Conservation (phyloP, 352 stramenopile genomes). For the Pythium rishiriense region DNA sequence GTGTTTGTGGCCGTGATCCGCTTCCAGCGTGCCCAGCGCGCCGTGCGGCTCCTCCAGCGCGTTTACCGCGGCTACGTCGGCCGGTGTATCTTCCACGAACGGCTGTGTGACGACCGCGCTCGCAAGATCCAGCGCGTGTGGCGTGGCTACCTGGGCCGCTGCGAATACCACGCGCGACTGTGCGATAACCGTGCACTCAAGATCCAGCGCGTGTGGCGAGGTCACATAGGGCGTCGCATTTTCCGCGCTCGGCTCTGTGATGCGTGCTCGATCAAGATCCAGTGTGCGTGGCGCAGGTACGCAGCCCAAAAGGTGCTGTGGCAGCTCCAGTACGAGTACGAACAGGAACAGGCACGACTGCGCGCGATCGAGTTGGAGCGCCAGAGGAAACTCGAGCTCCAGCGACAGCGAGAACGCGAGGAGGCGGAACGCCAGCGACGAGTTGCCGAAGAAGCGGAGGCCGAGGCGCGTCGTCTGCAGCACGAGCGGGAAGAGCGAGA, state of each 20-base stretch:
- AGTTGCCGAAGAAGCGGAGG: conserved; percentile 20
- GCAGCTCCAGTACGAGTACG: conserved; percentile 30
- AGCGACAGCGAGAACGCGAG: conserved; percentile 41
- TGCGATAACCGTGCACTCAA: conserved; percentile 38
- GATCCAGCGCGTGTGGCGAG: conserved; percentile 40
- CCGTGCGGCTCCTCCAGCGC: conserved; percentile 32
- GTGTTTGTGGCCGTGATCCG: conserved; percentile 42
- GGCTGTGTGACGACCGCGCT: conserved; percentile 37
- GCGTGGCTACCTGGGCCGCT: conserved; percentile 42
- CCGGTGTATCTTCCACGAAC: conserved; percentile 22
- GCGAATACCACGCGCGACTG: conserved; percentile 31
- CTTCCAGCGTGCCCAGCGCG: conserved; percentile 33
- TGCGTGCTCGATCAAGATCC: conserved; percentile 38
- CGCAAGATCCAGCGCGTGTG: conserved; percentile 57
- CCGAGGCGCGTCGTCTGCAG: conserved; percentile 9
- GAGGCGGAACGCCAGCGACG: conserved; percentile 25
- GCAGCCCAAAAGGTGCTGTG: conserved; percentile 39
- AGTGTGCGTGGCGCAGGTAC: conserved; percentile 49
- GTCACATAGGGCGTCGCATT: conserved; percentile 20
- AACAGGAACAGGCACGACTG: conserved; percentile 33
- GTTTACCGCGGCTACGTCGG: conserved; percentile 39
- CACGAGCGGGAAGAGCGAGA: conserved; percentile 36
- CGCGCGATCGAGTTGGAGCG: conserved; percentile 33
- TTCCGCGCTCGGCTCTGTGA: conserved; percentile 17
- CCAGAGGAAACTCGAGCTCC: conserved; percentile 32